phyloP scores from a whole-genome alignment of 176 grass and related monocot genomes.

The Avena atlantica region DNA sequence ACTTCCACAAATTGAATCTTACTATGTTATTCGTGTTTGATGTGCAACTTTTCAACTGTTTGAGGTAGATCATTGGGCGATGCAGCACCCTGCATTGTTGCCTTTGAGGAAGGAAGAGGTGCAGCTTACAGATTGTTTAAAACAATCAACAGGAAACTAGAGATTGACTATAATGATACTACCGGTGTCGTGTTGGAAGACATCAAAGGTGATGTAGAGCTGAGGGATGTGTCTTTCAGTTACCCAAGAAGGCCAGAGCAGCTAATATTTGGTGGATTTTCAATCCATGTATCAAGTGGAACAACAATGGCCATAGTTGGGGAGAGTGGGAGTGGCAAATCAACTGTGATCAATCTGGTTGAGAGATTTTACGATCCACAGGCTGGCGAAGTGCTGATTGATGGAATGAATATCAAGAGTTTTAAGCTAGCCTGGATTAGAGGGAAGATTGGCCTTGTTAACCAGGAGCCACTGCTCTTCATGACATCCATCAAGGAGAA shows the following conservation, averaged over 20 bases:
- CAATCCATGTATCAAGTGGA: constrained; percentile 57
- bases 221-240: constrained; percentile 62
- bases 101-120: constrained; percentile 50
- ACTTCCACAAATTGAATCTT: neutral
- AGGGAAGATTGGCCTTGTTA: constrained; percentile 61
- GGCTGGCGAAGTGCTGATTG: constrained; percentile 70
- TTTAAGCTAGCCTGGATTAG: constrained; percentile 66
- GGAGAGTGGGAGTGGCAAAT: constrained; percentile 87
- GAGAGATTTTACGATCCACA: constrained; percentile 86
- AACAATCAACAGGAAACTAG: constrained; percentile 54
- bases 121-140: constrained; percentile 59
- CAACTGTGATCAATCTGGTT: constrained; percentile 73
- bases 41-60: constrained; percentile 16
- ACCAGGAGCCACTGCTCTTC: constrained; percentile 64
- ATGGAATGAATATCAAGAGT: constrained; percentile 73
- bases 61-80: constrained; percentile 63
- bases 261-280: constrained; percentile 64
- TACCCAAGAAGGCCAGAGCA: constrained; percentile 63
- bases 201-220: constrained; percentile 57
- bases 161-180: constrained; percentile 49
- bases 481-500: constrained; percentile 60
- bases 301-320: constrained; percentile 79
- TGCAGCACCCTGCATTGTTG: constrained; percentile 51
- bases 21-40: neutral
- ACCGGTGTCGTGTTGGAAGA: constrained; percentile 45